Conservation (phyloP, 2,329 filamentous ascomycete species). For the Trichoderma endophyticum region DNA sequence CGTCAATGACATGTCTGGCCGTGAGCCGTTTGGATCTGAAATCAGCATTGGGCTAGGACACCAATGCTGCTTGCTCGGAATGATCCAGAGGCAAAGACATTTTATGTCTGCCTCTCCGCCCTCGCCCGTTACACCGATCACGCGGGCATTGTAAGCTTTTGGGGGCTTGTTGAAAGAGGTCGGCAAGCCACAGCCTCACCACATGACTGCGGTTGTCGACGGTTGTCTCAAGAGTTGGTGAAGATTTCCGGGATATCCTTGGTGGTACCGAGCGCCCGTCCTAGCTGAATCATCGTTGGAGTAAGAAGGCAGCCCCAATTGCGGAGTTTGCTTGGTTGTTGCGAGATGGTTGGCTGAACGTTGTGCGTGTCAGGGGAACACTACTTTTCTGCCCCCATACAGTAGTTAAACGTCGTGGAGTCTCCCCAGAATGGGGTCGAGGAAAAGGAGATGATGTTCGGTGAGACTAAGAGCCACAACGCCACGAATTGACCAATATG, state of each 20-base stretch:
- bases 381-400: constrained; percentile 6
- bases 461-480: constrained; percentile 11
- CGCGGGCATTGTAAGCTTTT: constrained; percentile 10
- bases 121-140: constrained; percentile 6
- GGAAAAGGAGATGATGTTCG: constrained; percentile 1
- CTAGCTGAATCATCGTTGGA: not conserved
- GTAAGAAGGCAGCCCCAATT: not conserved
- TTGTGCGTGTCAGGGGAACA: constrained; percentile 6
- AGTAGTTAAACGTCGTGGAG: constrained; percentile 9
- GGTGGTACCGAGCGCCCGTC: not conserved
- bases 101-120: not conserved
- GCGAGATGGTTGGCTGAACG: not conserved
- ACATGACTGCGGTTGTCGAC: not conserved
- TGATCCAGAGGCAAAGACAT: not conserved
- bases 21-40: not conserved
- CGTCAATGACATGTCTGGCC: not conserved
- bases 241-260: not conserved
- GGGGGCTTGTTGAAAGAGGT: not conserved
- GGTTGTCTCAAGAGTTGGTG: not conserved
- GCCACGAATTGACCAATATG: constrained; percentile 8
- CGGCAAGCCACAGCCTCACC: not conserved
- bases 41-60: not conserved
- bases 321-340: not conserved
- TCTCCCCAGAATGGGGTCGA: constrained; percentile 7
- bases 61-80: not conserved